Percentiles rank a stretch among this genome's conserved stretches.
Evolutionary conservation across 495 filamentous ascomycete species (phyloP).

Genomic region (Penicillium paxilli): DNA sequence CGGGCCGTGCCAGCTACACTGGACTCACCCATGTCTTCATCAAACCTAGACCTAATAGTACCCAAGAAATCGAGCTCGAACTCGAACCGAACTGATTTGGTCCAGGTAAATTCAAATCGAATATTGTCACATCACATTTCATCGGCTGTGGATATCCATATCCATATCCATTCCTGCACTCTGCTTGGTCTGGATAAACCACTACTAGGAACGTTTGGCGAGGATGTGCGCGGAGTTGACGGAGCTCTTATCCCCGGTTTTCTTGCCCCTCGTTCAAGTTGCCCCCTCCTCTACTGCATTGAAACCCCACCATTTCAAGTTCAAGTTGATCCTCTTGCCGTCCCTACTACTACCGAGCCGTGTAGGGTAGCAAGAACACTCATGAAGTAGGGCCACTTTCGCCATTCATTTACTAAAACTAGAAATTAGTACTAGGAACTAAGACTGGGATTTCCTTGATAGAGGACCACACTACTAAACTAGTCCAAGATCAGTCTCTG

Average conservation of each 20-base stretch:
- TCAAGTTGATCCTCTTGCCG: no score
- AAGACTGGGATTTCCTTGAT: no score
- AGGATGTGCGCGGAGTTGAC: not conserved
- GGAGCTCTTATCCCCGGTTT: not conserved
- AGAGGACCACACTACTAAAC: not conserved
- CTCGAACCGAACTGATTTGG: not conserved
- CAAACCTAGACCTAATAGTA: not conserved
- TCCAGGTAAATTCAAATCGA: not conserved
- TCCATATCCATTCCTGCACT: no score
- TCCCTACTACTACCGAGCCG: no score
- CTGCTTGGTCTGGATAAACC: no score
- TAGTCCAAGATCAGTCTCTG: not conserved
- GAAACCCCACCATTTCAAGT: no score
- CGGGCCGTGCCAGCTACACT: constrained; percentile 16
- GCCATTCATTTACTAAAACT: no score
- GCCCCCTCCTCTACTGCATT: not conserved
- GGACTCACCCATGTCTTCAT: not conserved
- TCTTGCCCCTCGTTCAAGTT: not conserved
- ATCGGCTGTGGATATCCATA: no score
- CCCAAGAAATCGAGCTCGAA: no score
- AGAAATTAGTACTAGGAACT: no score
- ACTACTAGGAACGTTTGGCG: not conserved
- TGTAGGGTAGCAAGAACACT: no score
- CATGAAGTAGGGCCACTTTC: no score
- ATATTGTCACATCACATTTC: not conserved